Percentiles rank a stretch among this genome's conserved stretches.
Conservation (phyloP, 805 yeast genomes). For the Wickerhamiella alocasiicola region DNA sequence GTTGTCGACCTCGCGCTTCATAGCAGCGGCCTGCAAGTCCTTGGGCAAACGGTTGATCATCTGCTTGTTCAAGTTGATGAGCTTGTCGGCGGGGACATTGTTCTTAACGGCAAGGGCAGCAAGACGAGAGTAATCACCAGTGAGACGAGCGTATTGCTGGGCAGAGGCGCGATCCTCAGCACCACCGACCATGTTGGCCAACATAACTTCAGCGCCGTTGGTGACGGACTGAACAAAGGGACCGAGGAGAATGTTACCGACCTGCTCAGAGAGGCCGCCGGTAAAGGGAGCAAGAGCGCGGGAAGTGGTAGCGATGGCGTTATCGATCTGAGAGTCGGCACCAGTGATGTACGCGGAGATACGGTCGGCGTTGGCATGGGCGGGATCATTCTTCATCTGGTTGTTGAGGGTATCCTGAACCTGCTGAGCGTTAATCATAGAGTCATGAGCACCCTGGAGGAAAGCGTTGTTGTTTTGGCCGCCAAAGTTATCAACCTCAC, state of each 20-base stretch:
- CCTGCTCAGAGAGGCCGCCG: constrained; percentile 16
- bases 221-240: constrained; percentile 26
- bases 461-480: constrained; percentile 11
- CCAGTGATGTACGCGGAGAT: constrained; percentile 23
- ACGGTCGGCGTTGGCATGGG: constrained; percentile 15
- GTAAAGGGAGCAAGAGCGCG: constrained; percentile 17
- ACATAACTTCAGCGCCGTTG: constrained; percentile 24
- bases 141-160: constrained; percentile 13
- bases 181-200: constrained; percentile 20
- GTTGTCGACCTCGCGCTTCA: constrained; percentile 3
- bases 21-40: constrained; percentile 1
- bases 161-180: constrained; percentile 15
- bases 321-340: constrained; percentile 26
- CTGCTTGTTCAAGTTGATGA: constrained; percentile 17
- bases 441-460: constrained; percentile 8
- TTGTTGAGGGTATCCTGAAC: constrained; percentile 14
- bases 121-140: constrained; percentile 18
- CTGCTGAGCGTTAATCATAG: constrained; percentile 18
- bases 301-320: constrained; percentile 19
- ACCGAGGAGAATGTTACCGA: constrained; percentile 20
- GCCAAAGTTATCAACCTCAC: not conserved
- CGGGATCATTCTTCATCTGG: constrained; percentile 14
- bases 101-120: constrained; percentile 15
- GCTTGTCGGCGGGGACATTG: constrained; percentile 15
- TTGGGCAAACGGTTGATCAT: constrained; percentile 13